These are phyloP conservation scores for Lactarius tabidus DNA, from an alignment of 768 basidiomycete species.

Conservation along the genomic window DNA sequence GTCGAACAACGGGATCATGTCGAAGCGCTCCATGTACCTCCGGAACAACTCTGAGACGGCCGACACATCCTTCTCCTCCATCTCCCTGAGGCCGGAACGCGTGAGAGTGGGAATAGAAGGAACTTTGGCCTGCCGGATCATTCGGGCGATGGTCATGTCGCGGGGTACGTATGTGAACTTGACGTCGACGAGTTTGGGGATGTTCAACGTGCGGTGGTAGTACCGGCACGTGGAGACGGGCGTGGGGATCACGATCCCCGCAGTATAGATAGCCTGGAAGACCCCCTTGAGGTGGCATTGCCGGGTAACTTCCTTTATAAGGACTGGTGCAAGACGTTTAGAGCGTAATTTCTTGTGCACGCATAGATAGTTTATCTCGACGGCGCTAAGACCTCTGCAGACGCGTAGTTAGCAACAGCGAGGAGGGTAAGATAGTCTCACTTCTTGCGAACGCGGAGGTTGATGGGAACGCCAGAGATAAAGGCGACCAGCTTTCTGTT, in stretches of 20 bases:
- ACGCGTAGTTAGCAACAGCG: slow-evolving; percentile 2
- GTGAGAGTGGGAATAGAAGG: slow-evolving; percentile 45
- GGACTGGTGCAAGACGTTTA: slow-evolving; percentile 89
- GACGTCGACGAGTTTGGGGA: slow-evolving; percentile 87
- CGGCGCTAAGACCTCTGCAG: slow-evolving; percentile 59
- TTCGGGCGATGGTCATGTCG: slow-evolving; percentile 84
- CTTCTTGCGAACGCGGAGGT: slow-evolving; percentile 80
- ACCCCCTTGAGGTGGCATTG: slow-evolving; percentile 85
- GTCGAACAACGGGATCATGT: slow-evolving; percentile 70
- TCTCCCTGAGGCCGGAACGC: slow-evolving; percentile 72
- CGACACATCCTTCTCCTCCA: slow-evolving; percentile 74
- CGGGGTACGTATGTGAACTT: slow-evolving; percentile 87
- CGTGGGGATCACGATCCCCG: slow-evolving; percentile 88
- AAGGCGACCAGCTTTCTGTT: slow-evolving; percentile 95
- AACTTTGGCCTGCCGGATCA: slow-evolving; percentile 74
- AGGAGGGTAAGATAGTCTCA: slow-evolving; percentile 40
- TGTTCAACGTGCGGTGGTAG: slow-evolving; percentile 86
- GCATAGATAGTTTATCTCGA: slow-evolving; percentile 97
- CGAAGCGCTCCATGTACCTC: slow-evolving; percentile 82
- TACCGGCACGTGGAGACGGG: slow-evolving; percentile 91
- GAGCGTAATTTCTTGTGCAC: slow-evolving; percentile 97
- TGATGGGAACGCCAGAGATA: slow-evolving; percentile 89
- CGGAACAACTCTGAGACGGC: slow-evolving; percentile 66
- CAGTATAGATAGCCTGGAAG: slow-evolving; percentile 98
- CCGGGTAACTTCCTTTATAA: slow-evolving; percentile 96